Conservation (phyloP, 1,139 yeast genomes). For the Suhomyces panamericanus region DNA sequence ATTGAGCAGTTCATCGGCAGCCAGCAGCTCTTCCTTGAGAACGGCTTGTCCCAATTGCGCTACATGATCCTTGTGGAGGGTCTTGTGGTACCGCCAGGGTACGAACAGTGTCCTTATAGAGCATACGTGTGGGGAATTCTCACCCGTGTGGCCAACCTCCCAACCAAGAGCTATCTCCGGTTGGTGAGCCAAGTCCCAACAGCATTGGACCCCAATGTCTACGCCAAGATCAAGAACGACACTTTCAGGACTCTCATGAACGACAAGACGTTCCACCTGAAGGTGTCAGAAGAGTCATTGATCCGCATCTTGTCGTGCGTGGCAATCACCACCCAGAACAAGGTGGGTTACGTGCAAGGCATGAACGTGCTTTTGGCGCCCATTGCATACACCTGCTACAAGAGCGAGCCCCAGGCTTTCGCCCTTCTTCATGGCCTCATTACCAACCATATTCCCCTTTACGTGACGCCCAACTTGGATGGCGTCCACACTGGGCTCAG, state of each 20-base stretch:
- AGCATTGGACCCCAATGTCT: slow-evolving; percentile 41
- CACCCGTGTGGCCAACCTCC: slow-evolving; percentile 60
- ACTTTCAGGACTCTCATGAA: slow-evolving; percentile 84
- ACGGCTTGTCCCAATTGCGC: slow-evolving; percentile 76
- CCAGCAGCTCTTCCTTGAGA: slow-evolving; percentile 62
- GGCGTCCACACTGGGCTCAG: slow-evolving; percentile 82
- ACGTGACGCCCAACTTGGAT: slow-evolving; percentile 71
- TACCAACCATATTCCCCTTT: slow-evolving; percentile 68
- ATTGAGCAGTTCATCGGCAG: slow-evolving; percentile 63
- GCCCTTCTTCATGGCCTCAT: slow-evolving; percentile 63
- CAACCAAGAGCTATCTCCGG: slow-evolving; percentile 53
- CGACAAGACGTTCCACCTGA: slow-evolving; percentile 62
- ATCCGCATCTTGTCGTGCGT: slow-evolving; percentile 71
- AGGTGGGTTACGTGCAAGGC: slow-evolving; percentile 78
- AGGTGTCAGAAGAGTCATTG: slow-evolving; percentile 68
- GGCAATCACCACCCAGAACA: slow-evolving; percentile 49
- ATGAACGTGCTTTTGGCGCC: slow-evolving; percentile 90
- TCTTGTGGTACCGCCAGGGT: slow-evolving; percentile 51
- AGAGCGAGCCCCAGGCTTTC: slow-evolving; percentile 86
- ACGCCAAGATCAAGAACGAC: slow-evolving; percentile 78
- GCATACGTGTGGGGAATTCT: slow-evolving; percentile 82
- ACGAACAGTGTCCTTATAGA: slow-evolving; percentile 64
- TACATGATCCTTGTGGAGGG: slow-evolving; percentile 82
- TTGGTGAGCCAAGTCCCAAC: slow-evolving; percentile 61
- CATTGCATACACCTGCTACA: slow-evolving; percentile 64